Evolutionary conservation across 108 stramenopile genomes (phyloP).

Genomic region (Poteriospumella lacustris): DNA sequence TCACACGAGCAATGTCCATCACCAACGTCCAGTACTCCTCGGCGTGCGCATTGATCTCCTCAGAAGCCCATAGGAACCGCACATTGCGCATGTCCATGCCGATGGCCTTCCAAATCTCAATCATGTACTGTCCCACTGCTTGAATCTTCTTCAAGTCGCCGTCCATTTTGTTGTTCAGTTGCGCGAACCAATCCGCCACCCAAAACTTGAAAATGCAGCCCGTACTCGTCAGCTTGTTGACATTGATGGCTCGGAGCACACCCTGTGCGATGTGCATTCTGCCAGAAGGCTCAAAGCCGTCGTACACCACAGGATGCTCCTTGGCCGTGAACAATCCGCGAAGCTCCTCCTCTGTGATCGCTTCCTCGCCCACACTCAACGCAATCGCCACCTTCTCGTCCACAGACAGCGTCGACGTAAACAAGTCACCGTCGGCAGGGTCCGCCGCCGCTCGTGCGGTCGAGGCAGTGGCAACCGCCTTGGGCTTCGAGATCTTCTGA

Average conservation of each 20-base stretch:
- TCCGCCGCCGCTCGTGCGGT: not conserved
- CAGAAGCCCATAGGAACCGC: slow-evolving; percentile 94
- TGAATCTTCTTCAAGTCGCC: slow-evolving; percentile 86
- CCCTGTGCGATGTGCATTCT: slow-evolving; percentile 99
- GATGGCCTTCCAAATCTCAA: slow-evolving; percentile 98
- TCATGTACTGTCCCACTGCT: slow-evolving; percentile 90
- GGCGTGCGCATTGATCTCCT: slow-evolving; percentile 90
- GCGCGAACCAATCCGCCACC: slow-evolving; percentile 99
- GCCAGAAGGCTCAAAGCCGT: slow-evolving; percentile 97
- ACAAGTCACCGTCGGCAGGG: slow-evolving; percentile 30
- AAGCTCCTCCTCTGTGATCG: slow-evolving; percentile 56
- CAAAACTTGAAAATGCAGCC: slow-evolving; percentile 92
- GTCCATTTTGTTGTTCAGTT: slow-evolving; percentile 99
- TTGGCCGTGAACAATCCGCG: slow-evolving; percentile 45
- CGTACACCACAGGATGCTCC: slow-evolving; percentile 64
- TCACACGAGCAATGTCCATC: slow-evolving; percentile 86
- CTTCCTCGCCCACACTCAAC: slow-evolving; percentile 57
- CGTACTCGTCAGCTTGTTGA: slow-evolving; percentile 67
- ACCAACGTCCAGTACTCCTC: slow-evolving; percentile 68
- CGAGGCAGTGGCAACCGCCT: too few species aligned
- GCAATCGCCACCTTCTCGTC: slow-evolving; percentile 47
- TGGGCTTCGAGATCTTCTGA: too few species aligned
- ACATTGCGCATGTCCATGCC: slow-evolving; percentile 96
- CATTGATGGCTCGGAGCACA: slow-evolving; percentile 82
- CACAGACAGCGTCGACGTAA: slow-evolving; percentile 41